Conservation (phyloP, 768 basidiomycete species). For the Heimioporus sp. region DNA sequence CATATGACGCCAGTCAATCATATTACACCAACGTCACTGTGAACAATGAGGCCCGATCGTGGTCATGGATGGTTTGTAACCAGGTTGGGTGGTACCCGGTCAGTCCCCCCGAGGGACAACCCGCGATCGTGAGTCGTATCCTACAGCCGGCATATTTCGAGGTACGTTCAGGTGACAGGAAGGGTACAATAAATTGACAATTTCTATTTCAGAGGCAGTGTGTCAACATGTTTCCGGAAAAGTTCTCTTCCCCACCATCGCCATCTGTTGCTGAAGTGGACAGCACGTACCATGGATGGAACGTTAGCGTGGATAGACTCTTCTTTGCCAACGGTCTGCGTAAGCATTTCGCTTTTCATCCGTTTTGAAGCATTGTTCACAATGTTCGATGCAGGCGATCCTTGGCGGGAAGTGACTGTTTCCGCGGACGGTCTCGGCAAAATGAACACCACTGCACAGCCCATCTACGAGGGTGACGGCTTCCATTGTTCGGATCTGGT, state of each 20-base stretch:
- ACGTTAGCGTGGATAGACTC: conserved; percentile 51
- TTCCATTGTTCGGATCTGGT: conserved; percentile 68
- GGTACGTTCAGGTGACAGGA: conserved; percentile 7
- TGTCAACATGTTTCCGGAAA: conserved; percentile 60
- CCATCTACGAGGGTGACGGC: conserved; percentile 56
- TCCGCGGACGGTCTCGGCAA: conserved; percentile 51
- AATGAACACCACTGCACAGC: conserved; percentile 49
- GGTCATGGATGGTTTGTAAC: conserved; percentile 75
- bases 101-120: conserved; percentile 36
- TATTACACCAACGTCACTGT: conserved; percentile 50
- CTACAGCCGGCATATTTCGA: conserved; percentile 30
- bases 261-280: conserved; percentile 47
- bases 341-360: conserved; percentile 29
- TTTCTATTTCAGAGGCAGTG: conserved; percentile 54
- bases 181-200: background rate
- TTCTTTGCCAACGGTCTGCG: conserved; percentile 72
- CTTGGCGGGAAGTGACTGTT: conserved; percentile 69
- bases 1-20: conserved; percentile 33
- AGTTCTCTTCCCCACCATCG: conserved; percentile 46
- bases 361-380: background rate
- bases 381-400: conserved; percentile 48
- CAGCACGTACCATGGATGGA: conserved; percentile 57
- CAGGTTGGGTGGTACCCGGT: conserved; percentile 56
- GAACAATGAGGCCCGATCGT: conserved; percentile 58
- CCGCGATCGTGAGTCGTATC: conserved; percentile 35